Percentiles rank a stretch among this genome's conserved stretches.
These are phyloP conservation scores for Rosa persica DNA, from an alignment of 306 rosid species.

Conservation along the genomic window DNA sequence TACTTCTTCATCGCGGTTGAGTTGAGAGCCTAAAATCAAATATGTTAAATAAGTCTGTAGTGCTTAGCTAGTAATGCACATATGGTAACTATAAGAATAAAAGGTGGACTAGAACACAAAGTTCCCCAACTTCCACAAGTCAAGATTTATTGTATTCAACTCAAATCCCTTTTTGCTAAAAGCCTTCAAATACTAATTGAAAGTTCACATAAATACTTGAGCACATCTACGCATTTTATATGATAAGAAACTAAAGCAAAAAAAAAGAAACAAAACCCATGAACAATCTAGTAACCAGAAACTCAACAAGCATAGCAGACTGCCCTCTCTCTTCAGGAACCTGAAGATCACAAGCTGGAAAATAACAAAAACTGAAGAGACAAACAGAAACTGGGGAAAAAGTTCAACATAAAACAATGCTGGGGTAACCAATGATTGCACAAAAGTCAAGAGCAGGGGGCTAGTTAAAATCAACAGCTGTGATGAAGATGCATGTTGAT, in stretches of 20 bases:
- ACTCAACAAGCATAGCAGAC: neutral
- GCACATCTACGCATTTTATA: neutral
- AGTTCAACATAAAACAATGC: neutral
- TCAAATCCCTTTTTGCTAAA: neutral
- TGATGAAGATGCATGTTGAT: neutral
- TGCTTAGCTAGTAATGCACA: no score
- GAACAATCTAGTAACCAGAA: neutral
- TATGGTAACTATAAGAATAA: no score
- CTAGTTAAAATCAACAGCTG: neutral
- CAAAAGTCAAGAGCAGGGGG: neutral
- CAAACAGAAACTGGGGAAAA: neutral
- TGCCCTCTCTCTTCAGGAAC: neutral
- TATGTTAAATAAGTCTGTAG: neutral
- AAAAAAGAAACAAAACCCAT: neutral
- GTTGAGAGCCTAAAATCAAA: neutral
- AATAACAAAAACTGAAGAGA: neutral
- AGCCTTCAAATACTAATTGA: neutral
- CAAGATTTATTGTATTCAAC: neutral
- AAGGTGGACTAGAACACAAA: neutral
- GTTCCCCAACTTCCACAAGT: neutral
- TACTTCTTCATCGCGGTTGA: neutral
- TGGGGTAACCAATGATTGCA: neutral
- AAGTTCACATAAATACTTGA: neutral
- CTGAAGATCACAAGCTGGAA: neutral
- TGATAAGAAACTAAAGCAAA: neutral